Base-by-base conservation (phyloP, 169 alveolate genomes). In the Gregarina niphandrodes region DNA sequence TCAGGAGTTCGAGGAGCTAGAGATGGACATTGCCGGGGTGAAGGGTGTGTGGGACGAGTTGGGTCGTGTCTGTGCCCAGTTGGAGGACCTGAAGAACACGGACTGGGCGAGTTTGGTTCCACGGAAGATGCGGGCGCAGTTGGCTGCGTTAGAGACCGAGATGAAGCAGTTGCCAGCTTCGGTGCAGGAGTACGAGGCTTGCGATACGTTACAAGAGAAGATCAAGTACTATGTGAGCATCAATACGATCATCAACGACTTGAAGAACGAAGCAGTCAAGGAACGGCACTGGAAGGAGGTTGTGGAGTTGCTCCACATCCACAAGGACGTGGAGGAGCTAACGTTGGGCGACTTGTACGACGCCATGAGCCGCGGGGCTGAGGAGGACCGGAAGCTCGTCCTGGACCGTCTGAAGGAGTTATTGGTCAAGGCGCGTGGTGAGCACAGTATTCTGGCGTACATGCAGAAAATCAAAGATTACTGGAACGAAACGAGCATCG, bases 201-300 rank as follows among this genome's bases (percentile, higher is more conserved):
- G 62, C 62, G 89, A 80, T 24, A 70, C 67, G 16, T 71, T 75
- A 49, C 76, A 71, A 11, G 15, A 2, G 9, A 48, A 18, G n/a
- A 16, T 37, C 13, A 18, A 37, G 11, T 15, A 13, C 2, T 13
- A 13, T 18, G 4, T 20, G 2, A 2, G 11, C 12, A 12, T 21
- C 11, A 12, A 37, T 5, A 13, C 24, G 12, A 3, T 57, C 19
- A 50, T 79, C 29, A 44, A 61, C 4, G 95, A 84, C 28, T 49
- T 80, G 47, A 80, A 84, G 51, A 75, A 93, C 0, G 98, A 90
- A 32, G 85, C 94, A 2, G 75, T 90, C 61, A 84, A 90, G 57
- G 94, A 80, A 15, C 54, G 96, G 17, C 98, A 90, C 57, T 90
- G 98, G 98, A 77, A 70, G 53, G 47, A 48, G 3, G 57, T 90